Conservation (phyloP, 768 basidiomycete species). For the Epithele typhae region DNA sequence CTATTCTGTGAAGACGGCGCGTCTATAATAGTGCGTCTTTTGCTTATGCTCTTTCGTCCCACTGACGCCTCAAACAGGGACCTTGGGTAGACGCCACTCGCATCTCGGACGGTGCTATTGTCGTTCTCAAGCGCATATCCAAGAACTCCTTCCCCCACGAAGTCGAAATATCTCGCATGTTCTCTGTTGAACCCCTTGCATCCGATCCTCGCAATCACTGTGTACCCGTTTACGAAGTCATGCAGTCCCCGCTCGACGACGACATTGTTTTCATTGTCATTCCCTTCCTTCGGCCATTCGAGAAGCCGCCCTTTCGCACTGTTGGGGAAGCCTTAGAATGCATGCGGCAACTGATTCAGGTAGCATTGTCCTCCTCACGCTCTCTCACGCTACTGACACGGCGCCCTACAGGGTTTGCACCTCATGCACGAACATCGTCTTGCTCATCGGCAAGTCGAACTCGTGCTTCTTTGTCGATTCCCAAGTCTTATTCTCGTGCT, state of each 20-base stretch:
- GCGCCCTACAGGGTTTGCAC: too few species aligned
- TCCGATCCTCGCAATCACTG: slow-evolving; percentile 23
- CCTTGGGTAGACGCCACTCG: slow-evolving; percentile 21
- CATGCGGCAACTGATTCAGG: slow-evolving; percentile 8
- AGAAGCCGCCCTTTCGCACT: slow-evolving; percentile 28
- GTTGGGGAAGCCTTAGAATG: slow-evolving; percentile 33
- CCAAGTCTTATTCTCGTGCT: too few species aligned
- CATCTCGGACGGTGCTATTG: slow-evolving; percentile 11
- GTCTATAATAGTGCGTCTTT: too few species aligned
- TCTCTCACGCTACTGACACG: too few species aligned
- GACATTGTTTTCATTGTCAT: slow-evolving; percentile 24
- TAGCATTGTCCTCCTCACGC: too few species aligned
- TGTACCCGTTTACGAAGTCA: slow-evolving; percentile 18
- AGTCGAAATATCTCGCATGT: slow-evolving; percentile 4
- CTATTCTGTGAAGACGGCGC: too few species aligned
- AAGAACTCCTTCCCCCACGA: slow-evolving; percentile 17
- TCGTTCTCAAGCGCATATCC: slow-evolving; percentile 15
- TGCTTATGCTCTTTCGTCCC: too few species aligned
- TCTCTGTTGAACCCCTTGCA: slow-evolving; percentile 4
- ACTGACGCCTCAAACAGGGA: background rate
- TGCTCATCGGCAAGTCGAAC: too few species aligned
- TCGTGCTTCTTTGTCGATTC: too few species aligned
- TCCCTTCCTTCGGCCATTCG: slow-evolving; percentile 26
- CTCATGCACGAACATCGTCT: too few species aligned
- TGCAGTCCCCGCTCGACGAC: slow-evolving; percentile 8